These are phyloP conservation scores for Rhodofomes roseus DNA, from an alignment of 1,284 basidiomycete genomes.

Conservation along the genomic window DNA sequence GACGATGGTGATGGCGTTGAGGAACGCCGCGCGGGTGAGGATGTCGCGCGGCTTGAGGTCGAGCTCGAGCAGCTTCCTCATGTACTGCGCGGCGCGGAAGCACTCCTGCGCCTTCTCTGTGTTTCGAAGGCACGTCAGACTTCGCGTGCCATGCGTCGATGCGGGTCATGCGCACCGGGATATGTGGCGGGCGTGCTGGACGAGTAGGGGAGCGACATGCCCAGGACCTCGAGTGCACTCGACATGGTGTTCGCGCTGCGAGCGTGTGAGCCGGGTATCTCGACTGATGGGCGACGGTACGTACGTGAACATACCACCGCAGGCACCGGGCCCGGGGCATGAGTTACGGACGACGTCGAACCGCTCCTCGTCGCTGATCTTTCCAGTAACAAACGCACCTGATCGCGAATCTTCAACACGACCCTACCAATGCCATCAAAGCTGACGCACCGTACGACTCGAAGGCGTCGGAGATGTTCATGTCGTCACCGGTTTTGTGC, in stretches of 20 bases:
- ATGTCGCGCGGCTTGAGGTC: conserved; percentile 93
- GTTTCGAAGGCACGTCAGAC: neutral
- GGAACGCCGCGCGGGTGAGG: conserved; percentile 84
- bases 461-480: conserved; percentile 82
- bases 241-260: conserved; percentile 84
- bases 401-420: neutral
- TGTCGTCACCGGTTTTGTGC: conserved; percentile 73
- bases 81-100: conserved; percentile 75
- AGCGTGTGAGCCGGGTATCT: neutral
- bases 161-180: conserved; percentile 43
- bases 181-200: conserved; percentile 81
- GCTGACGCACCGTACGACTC: conserved; percentile 67
- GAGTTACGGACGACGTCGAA: conserved; percentile 81
- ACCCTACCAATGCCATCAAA: neutral
- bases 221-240: conserved; percentile 85
- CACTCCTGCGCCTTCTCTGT: conserved; percentile 85
- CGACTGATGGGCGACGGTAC: conserved; percentile 16
- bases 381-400: conserved; percentile 73
- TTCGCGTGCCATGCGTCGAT: neutral
- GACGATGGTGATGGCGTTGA: conserved; percentile 86
- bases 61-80: conserved; percentile 78
- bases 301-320: conserved; percentile 84
- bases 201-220: conserved; percentile 89
- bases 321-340: conserved; percentile 67
- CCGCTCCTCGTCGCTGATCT: conserved; percentile 73